Evolutionary conservation across 2,329 filamentous ascomycete species (phyloP), one percentile per base, ranked within the genome.

Genomic region (Kalmusia sp.): DNA sequence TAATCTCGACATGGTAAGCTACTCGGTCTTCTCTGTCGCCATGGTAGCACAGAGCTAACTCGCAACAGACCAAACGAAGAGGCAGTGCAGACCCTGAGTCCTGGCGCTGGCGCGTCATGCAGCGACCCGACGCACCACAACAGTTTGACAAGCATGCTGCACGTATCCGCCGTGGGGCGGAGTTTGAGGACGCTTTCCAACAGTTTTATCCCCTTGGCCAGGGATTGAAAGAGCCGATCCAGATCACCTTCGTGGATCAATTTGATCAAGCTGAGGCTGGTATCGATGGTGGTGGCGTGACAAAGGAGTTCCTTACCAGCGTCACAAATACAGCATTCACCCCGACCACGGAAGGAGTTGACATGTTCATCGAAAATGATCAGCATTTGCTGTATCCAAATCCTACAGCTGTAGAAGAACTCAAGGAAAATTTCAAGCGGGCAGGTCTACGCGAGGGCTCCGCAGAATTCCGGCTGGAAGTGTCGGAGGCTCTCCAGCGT

Each of bases 231-330:
- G 93, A 98, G 68, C 92, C 92, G 0, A 96, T 99, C 30, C 92
- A 96, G 68, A 98, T 99, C 66, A 95, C 91, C 0, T 99, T 99
- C 71, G 87, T 97, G 37, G 95, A 99, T 70, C 85, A 92, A 54
- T 99, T 96, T 62, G 90, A 90, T 55, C 85, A 88, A 1, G 82
- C 86, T 6, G 95, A 99, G 76, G 93, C 93, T 11, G 95, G 95
- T 8, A 98, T 99, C 50, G 95, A 99, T 69, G 95, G 95, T 0
- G 95, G 95, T 7, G 95, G 95, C 57, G 95, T 99, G 7, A 97
- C 93, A 2, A 99, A 99, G 65, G 95, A 99, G 67, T 99, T 99
- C 57, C 80, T 99, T 11, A 96, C 88, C 1, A 95, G 90, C 57
- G 86, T 96, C 43, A 96, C 92, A 1, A 87, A 84, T 17, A 90